Evolutionary conservation across 768 basidiomycete species (phyloP), one percentile per base, ranked within the genome.

Genomic region (Fistulinella prunicolor): DNA sequence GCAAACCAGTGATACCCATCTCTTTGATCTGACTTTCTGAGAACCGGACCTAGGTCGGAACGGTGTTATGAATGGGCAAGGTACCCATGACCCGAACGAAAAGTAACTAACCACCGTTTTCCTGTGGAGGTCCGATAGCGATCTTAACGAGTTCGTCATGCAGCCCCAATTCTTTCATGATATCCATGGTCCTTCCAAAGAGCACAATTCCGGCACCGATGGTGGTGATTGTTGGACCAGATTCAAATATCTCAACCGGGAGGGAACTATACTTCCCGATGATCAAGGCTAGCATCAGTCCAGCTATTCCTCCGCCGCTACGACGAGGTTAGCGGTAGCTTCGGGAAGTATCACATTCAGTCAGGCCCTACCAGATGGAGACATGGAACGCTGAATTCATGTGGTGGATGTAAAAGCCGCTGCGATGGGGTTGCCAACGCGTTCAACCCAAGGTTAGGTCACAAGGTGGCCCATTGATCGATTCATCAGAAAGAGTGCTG

Each of bases 171-270:
- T 62, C 55, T 26, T 69, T 60, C 55, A 77, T 50, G 6, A 73
- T 63, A 12, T 66, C 67, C 71, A 71, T 71, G 67, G 55, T 62
- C 69, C 80, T 74, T 21, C 71, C 70, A 54, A 72, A 82, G 9
- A 83, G 52, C 3, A 60, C 64, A 36, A 79, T 70, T 1, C 76
- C 76, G 19, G 75, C 76, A 8, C 77, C 76, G 36, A 73, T 61
- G 37, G 74, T 72, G 3, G 67, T 65, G 28, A 78, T 65, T 19
- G 57, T 56, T 0, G 69, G 53, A 3, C 73, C 62, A 9, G 72
- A 65, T 44, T 78, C 76, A 51, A 73, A 78, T 13, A 78, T 51
- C n/a, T 71, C 66, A 5, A 77, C 60, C 1, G 69, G 60, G 9
- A 68, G 50, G 2, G 51, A 55, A 41, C 47, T 50, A 38, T 59